phyloP scores from a whole-genome alignment of 768 basidiomycete species.

The Phanerodontia chrysosporium region DNA sequence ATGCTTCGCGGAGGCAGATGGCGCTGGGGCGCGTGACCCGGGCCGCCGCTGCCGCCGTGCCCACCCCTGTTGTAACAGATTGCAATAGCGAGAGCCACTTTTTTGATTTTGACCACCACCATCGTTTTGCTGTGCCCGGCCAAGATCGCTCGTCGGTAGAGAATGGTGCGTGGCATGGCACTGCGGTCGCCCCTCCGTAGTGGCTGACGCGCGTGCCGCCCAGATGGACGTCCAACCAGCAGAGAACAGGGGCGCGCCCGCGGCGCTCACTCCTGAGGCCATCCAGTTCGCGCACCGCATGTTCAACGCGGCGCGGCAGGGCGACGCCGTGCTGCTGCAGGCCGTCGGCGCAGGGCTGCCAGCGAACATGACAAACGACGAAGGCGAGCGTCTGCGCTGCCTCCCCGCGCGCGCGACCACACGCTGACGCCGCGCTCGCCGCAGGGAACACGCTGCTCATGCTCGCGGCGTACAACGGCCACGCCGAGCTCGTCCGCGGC shows the following conservation, averaged over 20 bases:
- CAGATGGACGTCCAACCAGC: background rate
- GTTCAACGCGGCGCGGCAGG: constrained; percentile 70
- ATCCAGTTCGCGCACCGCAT: constrained; percentile 58
- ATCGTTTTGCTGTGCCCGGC: too few relatives aligned
- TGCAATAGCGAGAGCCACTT: too few relatives aligned
- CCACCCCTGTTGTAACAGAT: too few relatives aligned
- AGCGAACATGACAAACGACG: constrained; percentile 65
- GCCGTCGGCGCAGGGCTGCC: constrained; percentile 70
- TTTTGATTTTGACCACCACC: too few relatives aligned
- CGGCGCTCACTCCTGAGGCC: constrained; percentile 32
- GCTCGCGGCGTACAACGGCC: constrained; percentile 73
- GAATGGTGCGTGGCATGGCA: background rate
- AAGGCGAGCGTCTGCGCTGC: constrained; percentile 39
- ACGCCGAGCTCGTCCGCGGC: constrained; percentile 45
- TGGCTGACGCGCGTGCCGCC: background rate
- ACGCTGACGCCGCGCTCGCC: background rate
- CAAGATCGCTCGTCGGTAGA: too few relatives aligned
- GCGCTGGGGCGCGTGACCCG: background rate
- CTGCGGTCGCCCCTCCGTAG: background rate
- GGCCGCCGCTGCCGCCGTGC: too few relatives aligned
- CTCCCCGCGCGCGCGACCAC: background rate
- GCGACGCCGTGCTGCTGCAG: constrained; percentile 45
- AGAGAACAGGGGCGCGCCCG: background rate
- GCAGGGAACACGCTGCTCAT: constrained; percentile 74
- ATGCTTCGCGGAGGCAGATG: background rate